Conservation (phyloP, 805 yeast species). For the Yamadazyma takamatsuzukensis region DNA sequence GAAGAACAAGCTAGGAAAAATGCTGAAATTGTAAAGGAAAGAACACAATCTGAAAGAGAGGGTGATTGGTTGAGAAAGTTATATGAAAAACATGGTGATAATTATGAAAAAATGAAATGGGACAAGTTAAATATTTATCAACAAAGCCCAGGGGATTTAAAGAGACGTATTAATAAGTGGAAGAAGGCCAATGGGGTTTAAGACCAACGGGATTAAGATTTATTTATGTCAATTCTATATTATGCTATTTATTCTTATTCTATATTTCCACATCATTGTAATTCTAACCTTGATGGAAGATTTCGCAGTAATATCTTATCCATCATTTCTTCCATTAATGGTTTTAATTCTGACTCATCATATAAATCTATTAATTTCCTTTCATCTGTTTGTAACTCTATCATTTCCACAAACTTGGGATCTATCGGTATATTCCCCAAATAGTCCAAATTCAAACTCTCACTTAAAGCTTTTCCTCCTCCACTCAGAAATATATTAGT, state of each 20-base stretch:
- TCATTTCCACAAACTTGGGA: conserved; percentile 81
- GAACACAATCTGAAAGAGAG: conserved; percentile 69
- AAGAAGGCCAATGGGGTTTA: conserved; percentile 43
- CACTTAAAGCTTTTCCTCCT: conserved; percentile 79
- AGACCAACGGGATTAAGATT: background rate
- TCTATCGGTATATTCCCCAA: conserved; percentile 92
- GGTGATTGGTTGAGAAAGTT: conserved; percentile 63
- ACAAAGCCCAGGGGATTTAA: conserved; percentile 80
- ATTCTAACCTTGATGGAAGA: conserved; percentile 23
- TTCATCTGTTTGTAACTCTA: conserved; percentile 58
- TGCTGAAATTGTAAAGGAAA: conserved; percentile 50
- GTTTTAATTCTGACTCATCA: conserved; percentile 31
- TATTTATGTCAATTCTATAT: too few species aligned
- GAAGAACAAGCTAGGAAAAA: conserved; percentile 45
- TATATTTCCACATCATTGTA: too few species aligned
- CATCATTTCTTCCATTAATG: conserved; percentile 33
- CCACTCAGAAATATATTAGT: conserved; percentile 91
- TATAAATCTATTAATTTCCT: conserved; percentile 31
- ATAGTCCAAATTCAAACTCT: conserved; percentile 56
- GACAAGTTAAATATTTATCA: conserved; percentile 82
- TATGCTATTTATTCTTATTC: too few species aligned
- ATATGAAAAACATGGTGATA: conserved; percentile 78
- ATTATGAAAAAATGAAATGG: conserved; percentile 87
- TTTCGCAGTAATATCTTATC: conserved; percentile 31
- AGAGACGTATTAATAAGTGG: conserved; percentile 70